Evolutionary conservation across 2,329 filamentous ascomycete species (phyloP).

Genomic region (Tolypocladium paradoxum): DNA sequence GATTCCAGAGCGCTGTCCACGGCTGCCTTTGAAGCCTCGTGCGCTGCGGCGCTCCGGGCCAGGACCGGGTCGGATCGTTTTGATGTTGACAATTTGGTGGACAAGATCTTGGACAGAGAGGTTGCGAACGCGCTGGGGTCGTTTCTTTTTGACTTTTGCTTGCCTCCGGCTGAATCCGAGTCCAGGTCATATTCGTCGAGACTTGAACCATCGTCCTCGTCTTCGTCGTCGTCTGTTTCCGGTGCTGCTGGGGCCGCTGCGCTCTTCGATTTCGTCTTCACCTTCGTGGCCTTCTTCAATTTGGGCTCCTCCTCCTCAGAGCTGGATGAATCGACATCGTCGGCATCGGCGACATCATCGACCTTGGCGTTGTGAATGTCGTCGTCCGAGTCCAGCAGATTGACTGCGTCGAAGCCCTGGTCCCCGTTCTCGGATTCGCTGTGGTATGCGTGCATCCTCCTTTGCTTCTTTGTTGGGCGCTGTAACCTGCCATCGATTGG

Average conservation of each 20-base stretch:
- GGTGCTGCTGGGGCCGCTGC: constrained; percentile 4
- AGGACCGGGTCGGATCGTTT: constrained; percentile 87
- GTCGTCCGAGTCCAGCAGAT: constrained; percentile 47
- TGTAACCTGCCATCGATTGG: constrained; percentile 17
- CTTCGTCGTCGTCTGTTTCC: constrained; percentile 13
- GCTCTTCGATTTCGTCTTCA: constrained; percentile 5
- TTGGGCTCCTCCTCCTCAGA: constrained; percentile 23
- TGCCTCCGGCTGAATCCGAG: constrained; percentile 26
- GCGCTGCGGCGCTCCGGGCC: constrained; percentile 66
- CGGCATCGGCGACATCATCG: constrained; percentile 35
- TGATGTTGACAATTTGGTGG: constrained; percentile 72
- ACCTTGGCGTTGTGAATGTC: constrained; percentile 42
- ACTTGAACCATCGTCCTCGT: constrained; percentile 15
- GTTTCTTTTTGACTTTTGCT: constrained; percentile 68
- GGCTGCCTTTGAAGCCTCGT: constrained; percentile 59
- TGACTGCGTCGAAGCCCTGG: constrained; percentile 37
- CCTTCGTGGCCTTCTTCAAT: constrained; percentile 11
- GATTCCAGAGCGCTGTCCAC: constrained; percentile 70
- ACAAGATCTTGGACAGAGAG: constrained; percentile 86
- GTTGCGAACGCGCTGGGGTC: constrained; percentile 86
- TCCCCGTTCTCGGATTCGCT: constrained; percentile 36
- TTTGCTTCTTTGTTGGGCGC: constrained; percentile 43
- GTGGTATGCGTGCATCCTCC: constrained; percentile 36
- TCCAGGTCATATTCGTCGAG: constrained; percentile 30
- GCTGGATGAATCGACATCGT: constrained; percentile 22